phyloP scores from a whole-genome alignment of 1,284 basidiomycete species.

The Cystobasidium sp. region DNA sequence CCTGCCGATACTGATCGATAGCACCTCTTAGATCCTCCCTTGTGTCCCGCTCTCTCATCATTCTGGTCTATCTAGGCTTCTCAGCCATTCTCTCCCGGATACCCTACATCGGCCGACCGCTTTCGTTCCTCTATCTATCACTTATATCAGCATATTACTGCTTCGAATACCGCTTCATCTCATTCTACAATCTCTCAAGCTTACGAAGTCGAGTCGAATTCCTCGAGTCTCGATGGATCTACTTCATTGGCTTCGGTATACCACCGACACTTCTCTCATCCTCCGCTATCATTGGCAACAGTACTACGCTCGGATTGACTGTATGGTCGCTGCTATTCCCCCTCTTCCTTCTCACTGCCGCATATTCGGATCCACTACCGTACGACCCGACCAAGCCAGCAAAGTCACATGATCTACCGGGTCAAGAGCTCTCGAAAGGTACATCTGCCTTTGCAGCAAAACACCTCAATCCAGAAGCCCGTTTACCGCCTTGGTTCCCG shows the following conservation, averaged over 20 bases:
- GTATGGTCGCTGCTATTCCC: slow-evolving; percentile 79
- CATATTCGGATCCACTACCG: slow-evolving; percentile 46
- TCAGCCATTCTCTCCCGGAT: slow-evolving; percentile 68
- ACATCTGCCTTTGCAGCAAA: slow-evolving; percentile 58
- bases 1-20: slow-evolving; percentile 62
- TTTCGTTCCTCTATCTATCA: slow-evolving; percentile 73
- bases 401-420: slow-evolving; percentile 75
- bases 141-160: slow-evolving; percentile 82
- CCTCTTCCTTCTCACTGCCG: slow-evolving; percentile 49
- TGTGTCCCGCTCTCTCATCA: slow-evolving; percentile 73
- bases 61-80: slow-evolving; percentile 71
- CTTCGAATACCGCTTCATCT: slow-evolving; percentile 69
- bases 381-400: slow-evolving; percentile 64
- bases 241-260: slow-evolving; percentile 76
- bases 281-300: slow-evolving; percentile 44
- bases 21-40: slow-evolving; percentile 70
- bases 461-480: slow-evolving; percentile 47
- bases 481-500: slow-evolving; percentile 57
- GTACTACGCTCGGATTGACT: slow-evolving; percentile 66
- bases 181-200: slow-evolving; percentile 62
- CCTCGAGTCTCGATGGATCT: slow-evolving; percentile 82
- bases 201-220: slow-evolving; percentile 67
- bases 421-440: slow-evolving; percentile 70
- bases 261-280: slow-evolving; percentile 44
- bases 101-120: slow-evolving; percentile 66